A percentile compares a stretch with the other conserved stretches of the same genome.
Conservation (phyloP, 108 stramenopile genomes). For the Skeletonema tropicum region DNA sequence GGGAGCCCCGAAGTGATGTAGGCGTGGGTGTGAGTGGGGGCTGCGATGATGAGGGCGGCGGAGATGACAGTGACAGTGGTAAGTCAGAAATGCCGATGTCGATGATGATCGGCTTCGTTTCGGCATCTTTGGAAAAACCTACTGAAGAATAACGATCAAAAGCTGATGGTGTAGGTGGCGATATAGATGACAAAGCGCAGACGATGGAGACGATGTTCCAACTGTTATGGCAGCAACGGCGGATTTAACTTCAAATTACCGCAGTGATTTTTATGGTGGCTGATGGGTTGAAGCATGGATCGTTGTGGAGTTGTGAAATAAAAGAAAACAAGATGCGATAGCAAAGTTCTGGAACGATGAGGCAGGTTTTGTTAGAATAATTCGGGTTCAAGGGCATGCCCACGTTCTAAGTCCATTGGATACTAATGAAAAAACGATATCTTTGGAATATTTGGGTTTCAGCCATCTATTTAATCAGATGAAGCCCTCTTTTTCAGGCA, state of each 20-base stretch:
- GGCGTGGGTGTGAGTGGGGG: background rate
- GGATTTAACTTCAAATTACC: background rate
- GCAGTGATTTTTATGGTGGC: background rate
- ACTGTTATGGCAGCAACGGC: background rate
- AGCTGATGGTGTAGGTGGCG: background rate
- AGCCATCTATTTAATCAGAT: background rate
- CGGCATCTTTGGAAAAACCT: background rate
- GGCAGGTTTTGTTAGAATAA: background rate
- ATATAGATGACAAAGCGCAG: no score
- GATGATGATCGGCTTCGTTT: background rate
- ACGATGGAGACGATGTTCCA: background rate
- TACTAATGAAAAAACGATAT: no score
- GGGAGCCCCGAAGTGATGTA: conserved; percentile 62
- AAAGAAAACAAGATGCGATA: no score
- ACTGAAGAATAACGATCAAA: background rate
- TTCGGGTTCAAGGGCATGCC: background rate
- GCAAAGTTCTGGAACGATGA: no score
- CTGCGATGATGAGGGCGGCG: background rate
- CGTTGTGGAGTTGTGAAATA: background rate
- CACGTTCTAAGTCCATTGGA: background rate
- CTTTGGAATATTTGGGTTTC: background rate
- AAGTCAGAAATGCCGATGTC: background rate
- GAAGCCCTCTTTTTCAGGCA: background rate
- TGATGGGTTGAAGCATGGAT: background rate
- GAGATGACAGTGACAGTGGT: background rate